A percentile compares a stretch with the other conserved stretches of the same genome.
These are phyloP conservation scores for Blastomyces percursus DNA, from an alignment of 2,329 filamentous ascomycete species.

Conservation along the genomic window DNA sequence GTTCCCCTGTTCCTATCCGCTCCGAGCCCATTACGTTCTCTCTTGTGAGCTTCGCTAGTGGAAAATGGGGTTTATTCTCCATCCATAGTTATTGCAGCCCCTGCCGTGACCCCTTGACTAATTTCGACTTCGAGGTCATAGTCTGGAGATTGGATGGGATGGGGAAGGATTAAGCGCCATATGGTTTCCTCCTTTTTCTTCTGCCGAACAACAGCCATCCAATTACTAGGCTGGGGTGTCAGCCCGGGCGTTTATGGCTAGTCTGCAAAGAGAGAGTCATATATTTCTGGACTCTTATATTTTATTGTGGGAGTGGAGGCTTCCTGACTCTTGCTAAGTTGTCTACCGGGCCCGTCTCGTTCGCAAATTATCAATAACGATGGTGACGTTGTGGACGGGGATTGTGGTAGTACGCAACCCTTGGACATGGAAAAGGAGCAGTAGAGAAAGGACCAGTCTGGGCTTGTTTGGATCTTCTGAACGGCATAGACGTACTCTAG, in stretches of 20 bases:
- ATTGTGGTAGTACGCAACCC: background rate
- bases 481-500: background rate
- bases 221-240: background rate
- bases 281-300: background rate
- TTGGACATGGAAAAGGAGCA: background rate
- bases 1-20: background rate
- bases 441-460: background rate
- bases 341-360: background rate
- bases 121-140: background rate
- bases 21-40: background rate
- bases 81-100: too few relatives aligned
- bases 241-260: background rate
- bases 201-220: background rate
- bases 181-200: background rate
- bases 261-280: background rate
- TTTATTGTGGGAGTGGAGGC: background rate
- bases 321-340: background rate
- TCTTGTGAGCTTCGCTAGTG: background rate
- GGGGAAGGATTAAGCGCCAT: background rate
- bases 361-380: background rate
- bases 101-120: background rate
- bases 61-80: background rate
- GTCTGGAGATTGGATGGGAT: background rate
- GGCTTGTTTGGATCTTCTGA: background rate
- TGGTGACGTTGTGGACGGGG: background rate